These are phyloP conservation scores for Karstenula rhodostoma DNA, from an alignment of 2,329 filamentous ascomycete genomes.

Conservation along the genomic window DNA sequence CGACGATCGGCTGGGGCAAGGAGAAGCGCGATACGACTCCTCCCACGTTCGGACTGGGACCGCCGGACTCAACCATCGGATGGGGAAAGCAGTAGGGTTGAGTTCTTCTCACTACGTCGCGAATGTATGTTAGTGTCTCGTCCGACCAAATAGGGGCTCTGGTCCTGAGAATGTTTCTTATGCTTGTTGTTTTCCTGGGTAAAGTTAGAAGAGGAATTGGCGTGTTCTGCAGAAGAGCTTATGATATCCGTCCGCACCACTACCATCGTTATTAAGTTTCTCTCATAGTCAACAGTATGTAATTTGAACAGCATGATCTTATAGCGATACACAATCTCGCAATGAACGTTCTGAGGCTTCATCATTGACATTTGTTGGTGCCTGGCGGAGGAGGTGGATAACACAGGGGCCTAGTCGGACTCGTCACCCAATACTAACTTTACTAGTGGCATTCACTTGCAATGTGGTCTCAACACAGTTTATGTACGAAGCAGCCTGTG, in stretches of 20 bases:
- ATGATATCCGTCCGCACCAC: slow-evolving; percentile 2
- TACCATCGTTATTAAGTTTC: not conserved
- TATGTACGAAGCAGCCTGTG: not conserved
- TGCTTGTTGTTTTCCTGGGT: not conserved
- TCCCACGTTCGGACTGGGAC: slow-evolving; percentile 12
- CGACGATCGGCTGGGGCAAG: slow-evolving; percentile 10
- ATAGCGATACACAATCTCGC: not conserved
- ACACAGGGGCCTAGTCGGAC: not conserved
- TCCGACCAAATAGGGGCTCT: not conserved
- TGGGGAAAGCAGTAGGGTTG: slow-evolving; percentile 10
- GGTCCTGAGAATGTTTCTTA: not conserved
- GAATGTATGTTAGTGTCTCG: not conserved
- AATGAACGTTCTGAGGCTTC: not conserved
- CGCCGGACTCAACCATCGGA: slow-evolving; percentile 9
- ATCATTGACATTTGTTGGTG: not conserved
- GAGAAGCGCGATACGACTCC: not conserved
- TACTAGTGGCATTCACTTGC: not conserved
- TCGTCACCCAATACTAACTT: not conserved
- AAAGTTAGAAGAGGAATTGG: slow-evolving; percentile 4
- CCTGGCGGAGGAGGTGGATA: not conserved
- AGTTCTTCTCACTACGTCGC: too few species aligned
- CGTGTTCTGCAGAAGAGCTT: not conserved
- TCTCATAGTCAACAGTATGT: not conserved
- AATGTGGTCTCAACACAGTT: not conserved
- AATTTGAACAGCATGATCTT: slow-evolving; percentile 1